phyloP scores from a whole-genome alignment of 345 rosid species.

The Abelmoschus esculentus region DNA sequence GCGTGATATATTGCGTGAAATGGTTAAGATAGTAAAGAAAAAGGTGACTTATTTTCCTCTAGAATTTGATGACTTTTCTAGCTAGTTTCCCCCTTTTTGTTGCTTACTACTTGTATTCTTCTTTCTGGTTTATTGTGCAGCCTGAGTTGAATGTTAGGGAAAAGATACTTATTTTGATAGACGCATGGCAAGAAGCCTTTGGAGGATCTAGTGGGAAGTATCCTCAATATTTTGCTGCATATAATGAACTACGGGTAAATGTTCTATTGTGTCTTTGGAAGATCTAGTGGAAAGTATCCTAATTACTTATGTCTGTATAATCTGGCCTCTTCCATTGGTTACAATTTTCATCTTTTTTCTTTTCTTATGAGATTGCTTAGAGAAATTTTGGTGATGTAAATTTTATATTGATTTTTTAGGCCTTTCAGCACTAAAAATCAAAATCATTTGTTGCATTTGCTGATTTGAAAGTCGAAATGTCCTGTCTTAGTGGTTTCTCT shows the following conservation, averaged over 20 bases:
- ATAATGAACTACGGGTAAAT: conserved; percentile 65
- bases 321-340: not conserved
- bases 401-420: no score
- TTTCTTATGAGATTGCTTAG: not conserved
- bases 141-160: conserved; percentile 91
- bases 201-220: conserved; percentile 73
- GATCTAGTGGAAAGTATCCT: not conserved
- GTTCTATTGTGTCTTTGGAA: not conserved
- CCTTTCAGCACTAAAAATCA: not conserved
- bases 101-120: not conserved
- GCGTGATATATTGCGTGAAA: conserved; percentile 86
- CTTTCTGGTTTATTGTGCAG: conserved; percentile 36
- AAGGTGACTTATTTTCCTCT: conserved; percentile 46
- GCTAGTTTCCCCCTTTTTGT: not conserved
- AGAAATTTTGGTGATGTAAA: no score
- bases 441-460: not conserved
- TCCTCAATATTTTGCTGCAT: conserved; percentile 85
- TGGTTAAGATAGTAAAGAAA: conserved; percentile 96
- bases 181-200: conserved; percentile 61
- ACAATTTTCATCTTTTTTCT: not conserved
- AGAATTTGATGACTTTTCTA: conserved; percentile 5
- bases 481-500: not conserved
- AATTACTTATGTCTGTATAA: not conserved
- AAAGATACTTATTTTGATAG: conserved; percentile 63
- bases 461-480: not conserved